Evolutionary conservation across 2,329 filamentous ascomycete species (phyloP).

Genomic region (Aureobasidium sp.): DNA sequence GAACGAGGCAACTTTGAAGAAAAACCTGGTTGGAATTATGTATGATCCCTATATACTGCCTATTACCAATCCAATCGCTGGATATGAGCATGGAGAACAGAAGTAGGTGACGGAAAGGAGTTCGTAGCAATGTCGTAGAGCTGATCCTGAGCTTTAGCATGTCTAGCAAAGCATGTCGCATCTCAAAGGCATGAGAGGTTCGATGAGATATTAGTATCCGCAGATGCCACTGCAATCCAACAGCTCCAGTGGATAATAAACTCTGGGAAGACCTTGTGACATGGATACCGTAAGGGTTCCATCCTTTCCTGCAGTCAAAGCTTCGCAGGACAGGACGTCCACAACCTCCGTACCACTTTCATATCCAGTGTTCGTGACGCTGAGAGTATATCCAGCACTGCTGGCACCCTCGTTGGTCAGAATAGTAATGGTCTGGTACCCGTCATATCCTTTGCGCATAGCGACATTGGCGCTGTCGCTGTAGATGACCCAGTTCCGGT

Average conservation of each 20-base stretch:
- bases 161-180: not conserved
- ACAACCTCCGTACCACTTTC: conserved; percentile 25
- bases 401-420: conserved; percentile 26
- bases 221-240: conserved; percentile 18
- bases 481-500: conserved; percentile 33
- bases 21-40: conserved; percentile 7
- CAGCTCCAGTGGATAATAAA: conserved; percentile 26
- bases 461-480: conserved; percentile 36
- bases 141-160: not conserved
- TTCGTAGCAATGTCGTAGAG: not conserved
- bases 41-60: conserved; percentile 5
- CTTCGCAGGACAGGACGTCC: conserved; percentile 32
- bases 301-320: conserved; percentile 21
- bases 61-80: not conserved
- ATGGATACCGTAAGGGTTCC: conserved; percentile 29
- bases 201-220: conserved; percentile 8
- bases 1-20: not conserved
- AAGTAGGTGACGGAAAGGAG: not conserved
- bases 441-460: conserved; percentile 38
- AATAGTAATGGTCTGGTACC: conserved; percentile 31
- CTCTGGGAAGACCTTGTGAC: conserved; percentile 27
- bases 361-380: conserved; percentile 23
- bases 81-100: not conserved
- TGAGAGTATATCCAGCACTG: conserved; percentile 22
- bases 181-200: not conserved